These are phyloP conservation scores for Podaxis sp. DNA, from an alignment of 768 basidiomycete species.

Conservation along the genomic window DNA sequence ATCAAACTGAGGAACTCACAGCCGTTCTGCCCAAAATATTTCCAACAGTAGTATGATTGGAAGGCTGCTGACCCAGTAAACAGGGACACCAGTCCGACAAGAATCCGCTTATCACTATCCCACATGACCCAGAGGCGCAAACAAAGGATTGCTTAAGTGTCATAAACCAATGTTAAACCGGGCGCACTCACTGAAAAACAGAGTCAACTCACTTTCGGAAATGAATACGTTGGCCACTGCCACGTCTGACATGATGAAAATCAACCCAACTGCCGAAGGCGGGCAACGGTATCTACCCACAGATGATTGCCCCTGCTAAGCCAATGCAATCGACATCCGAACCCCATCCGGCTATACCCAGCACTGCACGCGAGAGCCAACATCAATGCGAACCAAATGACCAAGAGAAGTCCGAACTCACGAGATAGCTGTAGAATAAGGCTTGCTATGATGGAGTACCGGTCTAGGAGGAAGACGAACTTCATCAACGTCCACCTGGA, in stretches of 20 bases:
- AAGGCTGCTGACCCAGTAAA: neutral
- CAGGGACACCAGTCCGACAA: neutral
- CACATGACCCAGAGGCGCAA: neutral
- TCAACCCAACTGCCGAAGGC: neutral
- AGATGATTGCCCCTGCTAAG: neutral
- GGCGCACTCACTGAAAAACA: neutral
- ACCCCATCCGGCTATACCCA: neutral
- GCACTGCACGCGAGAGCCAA: neutral
- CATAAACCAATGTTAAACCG: neutral
- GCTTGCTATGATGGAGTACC: constrained; percentile 25
- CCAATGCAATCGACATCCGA: neutral
- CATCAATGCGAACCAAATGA: neutral
- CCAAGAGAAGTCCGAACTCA: neutral
- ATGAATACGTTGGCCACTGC: neutral
- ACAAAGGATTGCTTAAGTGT: neutral
- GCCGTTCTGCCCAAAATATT: neutral
- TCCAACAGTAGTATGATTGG: neutral
- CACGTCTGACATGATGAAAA: neutral
- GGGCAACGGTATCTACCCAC: neutral
- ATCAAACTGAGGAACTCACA: neutral
- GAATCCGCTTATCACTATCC: neutral
- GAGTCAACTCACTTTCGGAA: neutral
- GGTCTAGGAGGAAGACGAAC: constrained; percentile 23
- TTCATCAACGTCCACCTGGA: constrained; percentile 23
- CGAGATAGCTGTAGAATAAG: constrained; percentile 3